Evolutionary conservation across 345 rosid species (phyloP).

Genomic region (Eutrema heterophyllum): DNA sequence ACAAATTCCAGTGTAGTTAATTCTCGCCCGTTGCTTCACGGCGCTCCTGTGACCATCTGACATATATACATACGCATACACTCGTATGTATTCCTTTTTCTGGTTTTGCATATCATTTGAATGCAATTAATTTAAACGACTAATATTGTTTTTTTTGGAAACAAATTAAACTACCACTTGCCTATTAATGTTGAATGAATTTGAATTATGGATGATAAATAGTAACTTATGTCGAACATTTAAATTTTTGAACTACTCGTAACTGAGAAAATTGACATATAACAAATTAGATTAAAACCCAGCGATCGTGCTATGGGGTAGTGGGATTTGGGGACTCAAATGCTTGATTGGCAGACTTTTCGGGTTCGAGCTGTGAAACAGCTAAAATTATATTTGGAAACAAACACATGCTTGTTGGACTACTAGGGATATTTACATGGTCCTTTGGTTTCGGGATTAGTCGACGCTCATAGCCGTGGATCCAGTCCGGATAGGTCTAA

Average conservation of each 20-base stretch:
- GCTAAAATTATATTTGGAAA: too few species aligned
- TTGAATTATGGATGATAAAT: background rate
- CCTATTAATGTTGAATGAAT: background rate
- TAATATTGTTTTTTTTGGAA: too few species aligned
- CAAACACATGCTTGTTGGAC: too few species aligned
- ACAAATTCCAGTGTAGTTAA: constrained; percentile 26
- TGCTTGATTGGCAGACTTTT: too few species aligned
- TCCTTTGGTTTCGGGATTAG: too few species aligned
- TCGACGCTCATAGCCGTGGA: too few species aligned
- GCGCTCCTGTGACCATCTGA: constrained; percentile 27
- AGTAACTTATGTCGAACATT: background rate
- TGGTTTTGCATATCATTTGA: background rate
- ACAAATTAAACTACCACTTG: background rate
- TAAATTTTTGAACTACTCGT: background rate
- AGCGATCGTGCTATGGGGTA: too few species aligned
- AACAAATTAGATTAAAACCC: too few species aligned
- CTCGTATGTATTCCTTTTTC: background rate
- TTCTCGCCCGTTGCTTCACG: constrained; percentile 33
- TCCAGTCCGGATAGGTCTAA: too few species aligned
- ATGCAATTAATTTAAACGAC: background rate
- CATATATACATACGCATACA: background rate
- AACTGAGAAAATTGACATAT: background rate
- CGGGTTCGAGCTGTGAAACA: too few species aligned
- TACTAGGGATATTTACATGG: too few species aligned
- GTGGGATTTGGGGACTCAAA: too few species aligned